Percentiles rank a stretch among this genome's conserved stretches.
Conservation (phyloP, 2,329 filamentous ascomycete species). For the Arthrinium puccinioides region DNA sequence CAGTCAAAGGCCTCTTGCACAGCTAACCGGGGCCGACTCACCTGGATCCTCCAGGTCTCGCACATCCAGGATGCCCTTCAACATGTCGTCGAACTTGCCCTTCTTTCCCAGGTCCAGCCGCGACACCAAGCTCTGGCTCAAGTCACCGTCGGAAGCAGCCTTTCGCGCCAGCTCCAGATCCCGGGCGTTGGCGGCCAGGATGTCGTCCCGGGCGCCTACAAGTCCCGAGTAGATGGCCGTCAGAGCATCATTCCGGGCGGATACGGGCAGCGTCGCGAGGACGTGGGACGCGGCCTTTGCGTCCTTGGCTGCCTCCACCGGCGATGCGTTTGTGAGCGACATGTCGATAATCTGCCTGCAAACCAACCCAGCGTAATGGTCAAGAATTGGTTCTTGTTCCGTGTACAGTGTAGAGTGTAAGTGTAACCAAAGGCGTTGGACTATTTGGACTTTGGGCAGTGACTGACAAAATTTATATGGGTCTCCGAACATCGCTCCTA, state of each 20-base stretch:
- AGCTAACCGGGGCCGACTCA: slow-evolving; percentile 35
- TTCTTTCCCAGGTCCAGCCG: slow-evolving; percentile 77
- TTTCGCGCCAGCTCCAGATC: slow-evolving; percentile 70
- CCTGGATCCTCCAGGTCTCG: slow-evolving; percentile 76
- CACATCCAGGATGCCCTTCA: slow-evolving; percentile 89
- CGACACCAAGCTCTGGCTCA: slow-evolving; percentile 80
- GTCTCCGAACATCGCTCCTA: too few species aligned
- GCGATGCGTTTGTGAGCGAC: slow-evolving; percentile 84
- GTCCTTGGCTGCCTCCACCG: slow-evolving; percentile 66
- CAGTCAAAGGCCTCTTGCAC: neutral
- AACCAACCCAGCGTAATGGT: too few species aligned
- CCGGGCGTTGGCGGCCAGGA: slow-evolving; percentile 78
- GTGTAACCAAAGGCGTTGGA: too few species aligned
- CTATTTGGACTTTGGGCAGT: too few species aligned
- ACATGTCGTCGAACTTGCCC: slow-evolving; percentile 97
- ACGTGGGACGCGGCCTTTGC: slow-evolving; percentile 77
- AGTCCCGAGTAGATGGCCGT: slow-evolving; percentile 78
- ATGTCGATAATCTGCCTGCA: slow-evolving; percentile 38
- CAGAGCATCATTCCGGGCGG: slow-evolving; percentile 76
- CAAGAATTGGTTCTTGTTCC: too few species aligned
- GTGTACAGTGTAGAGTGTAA: too few species aligned
- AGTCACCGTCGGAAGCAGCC: slow-evolving; percentile 65
- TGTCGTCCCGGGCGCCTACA: slow-evolving; percentile 58
- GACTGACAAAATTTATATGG: too few species aligned
- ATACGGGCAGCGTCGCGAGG: slow-evolving; percentile 70